Base-by-base conservation (phyloP, 1,284 basidiomycete genomes). In the Sporisorium graminicola region DNA sequence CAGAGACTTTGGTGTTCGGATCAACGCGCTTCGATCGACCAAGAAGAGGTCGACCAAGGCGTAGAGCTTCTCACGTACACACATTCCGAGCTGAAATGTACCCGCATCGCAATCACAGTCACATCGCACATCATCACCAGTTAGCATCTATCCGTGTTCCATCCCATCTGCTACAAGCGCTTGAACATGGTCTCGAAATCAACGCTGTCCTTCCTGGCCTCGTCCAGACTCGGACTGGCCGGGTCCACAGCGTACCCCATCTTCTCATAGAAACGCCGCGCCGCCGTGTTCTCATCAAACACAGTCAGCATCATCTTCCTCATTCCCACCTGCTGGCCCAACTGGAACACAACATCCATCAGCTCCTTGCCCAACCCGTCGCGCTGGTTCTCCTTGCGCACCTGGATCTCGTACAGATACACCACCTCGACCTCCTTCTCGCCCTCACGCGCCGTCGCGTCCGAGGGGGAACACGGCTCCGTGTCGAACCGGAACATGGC, bases 211-310 rank as follows among this genome's bases (percentile, higher is more conserved):
- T 20, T 42, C 50, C n/a, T 24, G 9, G 51, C 27, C 3, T 31
- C 35, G 31, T 68, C 62, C 26, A 42, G 10, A 40, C 65, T 58
- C 1, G 68, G 74, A 26, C 64, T 58, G 10, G 58, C 20, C 24
- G 92, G 51, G 91, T 89, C 24, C 87, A 86, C 14, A 88, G 87
- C 7, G 20, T 68, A 76, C 9, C 74, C 74, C 31, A 59, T 56
- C 22, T 16, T 52, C 5, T 64, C 42, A 35, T 77, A 77, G 60
- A 77, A 77, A 46, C 26, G 37, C 33, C 47, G 57, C 0, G 69
- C 74, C 3, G 26, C 35, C 29, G 54, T 49, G 33, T 77, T 77
- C 49, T 65, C 46, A 40, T 73, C 64, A 33, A 77, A 77, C n/a
- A 77, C 74, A 14, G 74, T 77, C 27, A 77, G 22, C 63, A 72